These are phyloP conservation scores for Yarrowia sp. DNA, from an alignment of 805 yeast genomes.

Conservation along the genomic window DNA sequence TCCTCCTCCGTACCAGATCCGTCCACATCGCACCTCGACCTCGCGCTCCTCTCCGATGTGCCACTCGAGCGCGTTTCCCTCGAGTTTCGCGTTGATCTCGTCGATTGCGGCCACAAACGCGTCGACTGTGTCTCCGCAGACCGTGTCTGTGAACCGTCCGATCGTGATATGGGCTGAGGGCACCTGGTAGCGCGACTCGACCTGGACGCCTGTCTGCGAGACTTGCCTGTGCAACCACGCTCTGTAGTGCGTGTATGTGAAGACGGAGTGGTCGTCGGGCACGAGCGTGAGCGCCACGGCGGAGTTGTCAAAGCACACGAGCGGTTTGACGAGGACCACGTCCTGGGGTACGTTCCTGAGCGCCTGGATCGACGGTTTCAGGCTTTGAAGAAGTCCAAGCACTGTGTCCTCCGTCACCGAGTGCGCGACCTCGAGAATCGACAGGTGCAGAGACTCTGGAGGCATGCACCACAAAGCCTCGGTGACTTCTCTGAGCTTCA, in stretches of 20 bases:
- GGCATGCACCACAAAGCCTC: constrained; percentile 27
- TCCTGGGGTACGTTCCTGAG: constrained; percentile 1
- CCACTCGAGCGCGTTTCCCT: neutral
- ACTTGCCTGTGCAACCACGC: constrained; percentile 4
- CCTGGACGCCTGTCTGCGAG: neutral
- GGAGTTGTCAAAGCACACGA: constrained; percentile 24
- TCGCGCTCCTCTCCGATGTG: constrained; percentile 24
- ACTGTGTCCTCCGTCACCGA: constrained; percentile 17
- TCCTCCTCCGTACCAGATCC: constrained; percentile 28
- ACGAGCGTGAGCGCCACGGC: constrained; percentile 27
- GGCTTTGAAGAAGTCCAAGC: neutral
- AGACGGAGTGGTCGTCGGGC: neutral
- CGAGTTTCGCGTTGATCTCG: neutral
- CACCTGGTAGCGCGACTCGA: constrained; percentile 12
- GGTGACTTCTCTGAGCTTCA: neutral
- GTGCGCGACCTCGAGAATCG: constrained; percentile 27
- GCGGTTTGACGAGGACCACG: constrained; percentile 12
- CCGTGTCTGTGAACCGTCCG: constrained; percentile 9
- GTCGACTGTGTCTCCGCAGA: constrained; percentile 1
- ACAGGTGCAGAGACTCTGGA: constrained; percentile 21
- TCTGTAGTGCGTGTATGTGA: constrained; percentile 24
- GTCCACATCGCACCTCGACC: constrained; percentile 25
- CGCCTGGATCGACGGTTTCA: neutral
- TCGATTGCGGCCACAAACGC: neutral
- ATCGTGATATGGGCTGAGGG: constrained; percentile 23